Evolutionary conservation across 805 yeast species (phyloP), one percentile per base, ranked within the genome.

Genomic region (Wickerhamiella azyma): DNA sequence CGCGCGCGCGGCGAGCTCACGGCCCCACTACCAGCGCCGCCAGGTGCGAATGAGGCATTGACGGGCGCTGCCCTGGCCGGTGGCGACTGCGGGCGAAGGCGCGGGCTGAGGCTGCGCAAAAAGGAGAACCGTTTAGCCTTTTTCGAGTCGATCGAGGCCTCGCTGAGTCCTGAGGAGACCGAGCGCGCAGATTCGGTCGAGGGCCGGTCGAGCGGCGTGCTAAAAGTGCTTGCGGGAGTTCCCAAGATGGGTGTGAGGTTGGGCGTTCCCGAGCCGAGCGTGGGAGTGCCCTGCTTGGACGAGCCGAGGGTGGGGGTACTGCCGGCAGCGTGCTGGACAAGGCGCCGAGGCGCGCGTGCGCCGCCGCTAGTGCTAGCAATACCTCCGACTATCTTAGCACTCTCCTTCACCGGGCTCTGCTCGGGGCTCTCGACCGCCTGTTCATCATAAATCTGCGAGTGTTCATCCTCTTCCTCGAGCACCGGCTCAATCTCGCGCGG

Each of bases 401-500:
- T 7, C 24, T 4, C 6, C 24, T 7, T 4, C 24, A 21, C 24
- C 6, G 29, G 29, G 29, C 29, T 9, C 29, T 26, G 13, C 10
- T 9, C 29, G 29, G 29, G 29, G 29, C 29, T 9, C 29, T 26
- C 29, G 29, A 11, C 29, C 11, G 29, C 13, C 11, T 11, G 29
- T 11, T 26, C 29, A 26, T 28, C 11, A 16, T 13, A 6, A 7
- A 30, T n/a, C 8, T 30, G 33, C 3, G 33, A 30, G 24, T 53
- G 53, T 28, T 50, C 56, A n/a, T 50, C 55, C 36, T 52, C 59
- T 37, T 56, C 59, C 37, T 56, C 59, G n/a, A 43, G 49, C 10
- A 56, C 56, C 16, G 59, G 53, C 24, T 50, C 52, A 43, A 56
- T 55, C 10, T 16, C 33, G 30, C 38, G 45, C 16, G 42, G 53